Evolutionary conservation across 352 stramenopile species (phyloP).

Genomic region (Pythium scleroteichum): DNA sequence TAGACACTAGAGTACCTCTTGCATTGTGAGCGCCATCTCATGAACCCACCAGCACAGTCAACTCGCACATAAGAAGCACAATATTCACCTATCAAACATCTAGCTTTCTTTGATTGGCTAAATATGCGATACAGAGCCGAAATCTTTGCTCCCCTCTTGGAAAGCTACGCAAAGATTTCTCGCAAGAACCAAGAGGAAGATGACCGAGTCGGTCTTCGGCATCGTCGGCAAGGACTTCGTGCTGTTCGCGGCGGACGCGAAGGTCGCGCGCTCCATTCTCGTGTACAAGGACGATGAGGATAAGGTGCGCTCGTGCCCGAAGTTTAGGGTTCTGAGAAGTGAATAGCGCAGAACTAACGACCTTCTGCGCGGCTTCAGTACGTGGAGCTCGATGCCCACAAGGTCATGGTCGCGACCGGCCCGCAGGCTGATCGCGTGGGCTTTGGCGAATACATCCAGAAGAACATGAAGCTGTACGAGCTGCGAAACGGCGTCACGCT

Average conservation of each 20-base stretch:
- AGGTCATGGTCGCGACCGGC: slow-evolving; percentile 75
- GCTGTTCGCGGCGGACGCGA: slow-evolving; percentile 88
- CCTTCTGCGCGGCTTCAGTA: slow-evolving; percentile 36
- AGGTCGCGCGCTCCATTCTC: slow-evolving; percentile 89
- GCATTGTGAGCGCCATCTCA: too few relatives aligned
- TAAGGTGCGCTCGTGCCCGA: slow-evolving; percentile 58
- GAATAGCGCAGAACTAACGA: neutral
- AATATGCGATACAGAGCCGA: neutral
- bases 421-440: slow-evolving; percentile 80
- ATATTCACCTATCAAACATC: neutral
- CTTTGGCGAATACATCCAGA: slow-evolving; percentile 89
- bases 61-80: too few relatives aligned
- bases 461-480: slow-evolving; percentile 92
- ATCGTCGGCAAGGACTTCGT: slow-evolving; percentile 92
- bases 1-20: too few relatives aligned
- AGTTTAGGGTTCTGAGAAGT: neutral
- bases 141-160: slow-evolving; percentile 3
- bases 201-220: slow-evolving; percentile 88
- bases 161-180: slow-evolving; percentile 25
- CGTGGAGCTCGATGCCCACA: slow-evolving; percentile 78
- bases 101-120: neutral
- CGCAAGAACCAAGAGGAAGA: slow-evolving; percentile 23
- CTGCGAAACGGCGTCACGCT: slow-evolving; percentile 86
- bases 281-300: slow-evolving; percentile 94
- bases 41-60: too few relatives aligned